These are phyloP conservation scores for Alternaria sp. DNA, from an alignment of 2,329 filamentous ascomycete species.

Conservation along the genomic window DNA sequence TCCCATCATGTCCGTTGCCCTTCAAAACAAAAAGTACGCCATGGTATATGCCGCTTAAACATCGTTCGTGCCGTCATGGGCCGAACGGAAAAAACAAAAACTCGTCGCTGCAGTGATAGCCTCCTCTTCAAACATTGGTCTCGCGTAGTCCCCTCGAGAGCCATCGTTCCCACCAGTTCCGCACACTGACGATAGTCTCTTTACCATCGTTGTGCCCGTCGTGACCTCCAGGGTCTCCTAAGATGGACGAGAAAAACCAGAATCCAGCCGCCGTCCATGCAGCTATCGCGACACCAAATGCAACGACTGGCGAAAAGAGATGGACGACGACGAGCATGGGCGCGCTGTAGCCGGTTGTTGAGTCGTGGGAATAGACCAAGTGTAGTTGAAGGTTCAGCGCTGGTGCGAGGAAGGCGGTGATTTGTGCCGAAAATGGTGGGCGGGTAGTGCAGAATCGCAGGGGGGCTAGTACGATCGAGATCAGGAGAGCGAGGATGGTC, in stretches of 20 bases:
- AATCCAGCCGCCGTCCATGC: constrained; percentile 68
- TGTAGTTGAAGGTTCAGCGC: constrained; percentile 61
- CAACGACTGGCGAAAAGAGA: constrained; percentile 64
- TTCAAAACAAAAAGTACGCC: constrained; percentile 20
- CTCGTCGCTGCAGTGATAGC: background rate
- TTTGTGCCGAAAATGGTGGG: constrained; percentile 58
- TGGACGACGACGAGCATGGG: constrained; percentile 61
- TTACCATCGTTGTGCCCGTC: constrained; percentile 68
- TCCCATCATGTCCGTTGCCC: constrained; percentile 13
- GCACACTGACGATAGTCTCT: constrained; percentile 65
- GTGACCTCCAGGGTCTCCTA: constrained; percentile 69
- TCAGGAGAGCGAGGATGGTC: constrained; percentile 59
- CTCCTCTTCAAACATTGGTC: constrained; percentile 7
- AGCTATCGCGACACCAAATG: constrained; percentile 63
- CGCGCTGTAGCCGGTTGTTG: constrained; percentile 49
- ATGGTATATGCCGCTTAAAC: constrained; percentile 35
- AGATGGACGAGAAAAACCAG: constrained; percentile 68
- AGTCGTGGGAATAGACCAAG: constrained; percentile 55
- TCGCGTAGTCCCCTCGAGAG: constrained; percentile 53
- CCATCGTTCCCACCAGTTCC: constrained; percentile 69
- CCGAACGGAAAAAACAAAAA: constrained; percentile 9
- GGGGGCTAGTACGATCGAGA: constrained; percentile 59
- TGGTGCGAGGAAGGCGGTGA: constrained; percentile 62
- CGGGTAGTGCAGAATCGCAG: constrained; percentile 62
- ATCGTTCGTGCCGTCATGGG: constrained; percentile 18